Percentiles rank a stretch among this genome's conserved stretches.
Evolutionary conservation across 352 stramenopile species (phyloP).

Genomic region (Thraustotheca clavata): DNA sequence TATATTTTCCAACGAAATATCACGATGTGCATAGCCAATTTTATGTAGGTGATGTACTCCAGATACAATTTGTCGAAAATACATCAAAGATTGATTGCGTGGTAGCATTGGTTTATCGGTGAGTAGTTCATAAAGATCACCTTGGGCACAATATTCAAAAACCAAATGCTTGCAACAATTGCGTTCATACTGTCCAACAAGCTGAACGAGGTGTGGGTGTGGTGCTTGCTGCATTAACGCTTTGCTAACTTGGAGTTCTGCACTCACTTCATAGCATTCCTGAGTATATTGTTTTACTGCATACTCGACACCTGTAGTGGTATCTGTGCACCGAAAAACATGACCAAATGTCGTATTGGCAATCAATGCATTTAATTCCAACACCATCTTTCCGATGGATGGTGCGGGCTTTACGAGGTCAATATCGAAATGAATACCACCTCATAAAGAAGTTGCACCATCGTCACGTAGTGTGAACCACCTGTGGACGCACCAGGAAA

Average conservation of each 20-base stretch:
- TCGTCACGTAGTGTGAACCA: no score
- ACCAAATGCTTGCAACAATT: constrained; percentile 25
- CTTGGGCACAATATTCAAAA: constrained; percentile 47
- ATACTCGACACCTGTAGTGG: neutral
- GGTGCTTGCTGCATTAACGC: neutral
- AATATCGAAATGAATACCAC: no score
- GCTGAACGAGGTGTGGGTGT: neutral
- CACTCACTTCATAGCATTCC: neutral
- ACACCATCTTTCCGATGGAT: no score
- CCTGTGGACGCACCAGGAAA: no score
- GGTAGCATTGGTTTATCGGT: constrained; percentile 27
- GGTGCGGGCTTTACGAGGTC: no score
- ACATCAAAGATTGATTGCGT: constrained; percentile 31
- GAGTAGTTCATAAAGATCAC: constrained; percentile 48
- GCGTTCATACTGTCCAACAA: neutral
- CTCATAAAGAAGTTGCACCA: no score
- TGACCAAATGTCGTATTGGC: neutral
- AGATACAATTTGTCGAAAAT: constrained; percentile 60
- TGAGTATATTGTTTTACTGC: neutral
- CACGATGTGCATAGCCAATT: constrained; percentile 65
- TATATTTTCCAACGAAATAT: constrained; percentile 90
- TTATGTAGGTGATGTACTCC: constrained; percentile 64
- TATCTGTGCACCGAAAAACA: neutral
- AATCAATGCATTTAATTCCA: neutral
- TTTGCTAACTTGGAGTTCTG: neutral